A percentile compares a stretch with the other conserved stretches of the same genome.
Conservation (phyloP, 2,329 filamentous ascomycete genomes). For the Epichloe gansuensis region DNA sequence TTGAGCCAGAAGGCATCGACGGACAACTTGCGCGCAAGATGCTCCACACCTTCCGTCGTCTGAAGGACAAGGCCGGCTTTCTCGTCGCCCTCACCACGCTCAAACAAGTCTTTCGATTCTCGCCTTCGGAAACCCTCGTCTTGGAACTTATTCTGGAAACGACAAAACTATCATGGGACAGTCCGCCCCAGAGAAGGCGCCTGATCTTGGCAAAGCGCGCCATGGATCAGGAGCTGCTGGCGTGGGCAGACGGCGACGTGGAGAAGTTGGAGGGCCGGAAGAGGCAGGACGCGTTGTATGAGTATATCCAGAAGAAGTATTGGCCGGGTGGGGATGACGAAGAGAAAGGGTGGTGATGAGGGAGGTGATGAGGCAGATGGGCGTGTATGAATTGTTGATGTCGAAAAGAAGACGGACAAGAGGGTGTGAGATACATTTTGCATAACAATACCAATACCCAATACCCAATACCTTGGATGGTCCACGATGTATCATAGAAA, state of each 20-base stretch:
- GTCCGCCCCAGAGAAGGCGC: constrained; percentile 25
- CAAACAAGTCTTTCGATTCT: constrained; percentile 30
- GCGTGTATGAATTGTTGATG: constrained; percentile 24
- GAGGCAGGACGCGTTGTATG: constrained; percentile 28
- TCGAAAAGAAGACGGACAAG: constrained; percentile 3
- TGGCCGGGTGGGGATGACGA: constrained; percentile 19
- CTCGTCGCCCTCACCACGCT: constrained; percentile 33
- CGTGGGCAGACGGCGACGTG: constrained; percentile 17
- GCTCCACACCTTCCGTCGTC: constrained; percentile 37
- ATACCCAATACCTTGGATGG: not conserved
- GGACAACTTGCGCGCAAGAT: constrained; percentile 36
- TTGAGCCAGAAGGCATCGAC: constrained; percentile 31
- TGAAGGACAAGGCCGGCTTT: constrained; percentile 32
- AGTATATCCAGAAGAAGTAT: constrained; percentile 29
- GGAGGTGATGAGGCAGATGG: constrained; percentile 28
- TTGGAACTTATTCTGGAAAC: constrained; percentile 35
- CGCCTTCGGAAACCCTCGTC: constrained; percentile 32
- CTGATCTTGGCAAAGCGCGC: constrained; percentile 30
- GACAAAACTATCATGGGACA: constrained; percentile 31
- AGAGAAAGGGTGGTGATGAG: constrained; percentile 16
- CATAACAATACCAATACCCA: not conserved
- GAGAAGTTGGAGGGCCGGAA: constrained; percentile 24
- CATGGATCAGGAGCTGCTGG: constrained; percentile 27
- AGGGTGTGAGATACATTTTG: not conserved
- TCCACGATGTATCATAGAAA: not conserved